Evolutionary conservation across 2,329 filamentous ascomycete genomes (phyloP).

Genomic region (Clarireedia monteithiana): DNA sequence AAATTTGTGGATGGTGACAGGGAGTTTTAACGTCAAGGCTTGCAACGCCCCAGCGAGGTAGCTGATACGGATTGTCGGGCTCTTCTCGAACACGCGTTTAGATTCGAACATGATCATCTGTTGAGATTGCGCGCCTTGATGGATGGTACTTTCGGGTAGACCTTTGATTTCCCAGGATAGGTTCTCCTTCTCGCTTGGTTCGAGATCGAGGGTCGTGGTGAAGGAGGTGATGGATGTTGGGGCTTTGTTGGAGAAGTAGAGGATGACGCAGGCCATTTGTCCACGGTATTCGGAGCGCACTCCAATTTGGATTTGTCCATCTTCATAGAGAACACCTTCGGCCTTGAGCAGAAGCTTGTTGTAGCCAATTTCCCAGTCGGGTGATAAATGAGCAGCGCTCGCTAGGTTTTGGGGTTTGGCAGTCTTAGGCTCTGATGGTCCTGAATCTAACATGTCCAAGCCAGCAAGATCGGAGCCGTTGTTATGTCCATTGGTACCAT

Average conservation of each 20-base stretch:
- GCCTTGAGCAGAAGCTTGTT: constrained; percentile 70
- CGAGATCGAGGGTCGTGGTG: constrained; percentile 86
- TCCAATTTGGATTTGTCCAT: constrained; percentile 87
- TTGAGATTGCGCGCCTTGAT: constrained; percentile 69
- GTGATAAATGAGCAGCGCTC: constrained; percentile 84
- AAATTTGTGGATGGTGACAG: constrained; percentile 86
- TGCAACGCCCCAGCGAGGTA: constrained; percentile 92
- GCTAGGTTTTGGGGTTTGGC: constrained; percentile 75
- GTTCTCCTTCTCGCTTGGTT: constrained; percentile 53
- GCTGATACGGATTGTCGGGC: constrained; percentile 86
- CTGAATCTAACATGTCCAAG: constrained; percentile 64
- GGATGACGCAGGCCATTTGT: constrained; percentile 90
- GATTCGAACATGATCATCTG: constrained; percentile 94
- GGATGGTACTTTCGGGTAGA: constrained; percentile 75
- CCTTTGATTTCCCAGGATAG: constrained; percentile 83
- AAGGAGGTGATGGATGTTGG: constrained; percentile 80
- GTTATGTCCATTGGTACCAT: constrained; percentile 43
- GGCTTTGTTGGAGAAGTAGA: constrained; percentile 95
- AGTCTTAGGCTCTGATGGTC: constrained; percentile 47
- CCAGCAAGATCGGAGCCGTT: constrained; percentile 62
- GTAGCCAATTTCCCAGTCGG: constrained; percentile 89
- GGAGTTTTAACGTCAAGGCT: constrained; percentile 83
- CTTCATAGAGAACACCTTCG: constrained; percentile 90
- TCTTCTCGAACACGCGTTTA: constrained; percentile 69
- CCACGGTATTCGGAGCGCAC: constrained; percentile 88